Base-by-base conservation (phyloP, 2,329 filamentous ascomycete species). In the Colletotrichum theobromicola region DNA sequence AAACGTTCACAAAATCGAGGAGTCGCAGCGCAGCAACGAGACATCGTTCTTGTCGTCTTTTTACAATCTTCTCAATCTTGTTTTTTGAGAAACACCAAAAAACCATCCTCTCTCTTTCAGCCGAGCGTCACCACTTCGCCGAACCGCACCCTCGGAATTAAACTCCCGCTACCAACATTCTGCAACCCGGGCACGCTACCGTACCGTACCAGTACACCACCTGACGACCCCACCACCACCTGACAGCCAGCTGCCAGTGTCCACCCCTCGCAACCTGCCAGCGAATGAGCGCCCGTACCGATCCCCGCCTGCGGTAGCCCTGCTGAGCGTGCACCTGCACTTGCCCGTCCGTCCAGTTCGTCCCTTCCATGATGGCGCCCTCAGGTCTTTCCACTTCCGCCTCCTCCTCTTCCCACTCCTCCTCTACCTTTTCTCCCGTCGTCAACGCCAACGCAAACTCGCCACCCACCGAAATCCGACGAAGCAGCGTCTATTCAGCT, bases 281-380 rank as follows among this genome's bases (percentile, higher is more conserved):
- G 46, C 72, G 74, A 71, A 71, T 70, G 66, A 76, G 66, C 58
- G 62, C 34, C 67, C 66, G 53, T 35, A 63, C 64, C 66, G 62
- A 60, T 57, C 67, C 61, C 74, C 74, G 62, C 71, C 74, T 26
- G 62, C 58, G 67, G 71, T 62, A 71, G 42, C 71, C 71, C 71
- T 64, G 62, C 21, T 55, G 28, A 30, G 53, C 26, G 53, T 57
- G 32, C 42, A 50, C 42, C 42, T 50, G 42, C 42, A 50, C 42
- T n/a, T 50, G 42, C 42, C 42, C 42, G 42, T 50, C 58, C 46
- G 62, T 70, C 53, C 24, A 30, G 68, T 72, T 71, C 67, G 67
- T 75, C 60, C 64, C 63, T 75, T 73, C 67, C 74, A 76, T 58
- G 66, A 76, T 76, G 75, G 57, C 73, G 42, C 35, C 74, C 37